Conservation (phyloP, 208 protist genomes). For the Crithidia bombi region DNA sequence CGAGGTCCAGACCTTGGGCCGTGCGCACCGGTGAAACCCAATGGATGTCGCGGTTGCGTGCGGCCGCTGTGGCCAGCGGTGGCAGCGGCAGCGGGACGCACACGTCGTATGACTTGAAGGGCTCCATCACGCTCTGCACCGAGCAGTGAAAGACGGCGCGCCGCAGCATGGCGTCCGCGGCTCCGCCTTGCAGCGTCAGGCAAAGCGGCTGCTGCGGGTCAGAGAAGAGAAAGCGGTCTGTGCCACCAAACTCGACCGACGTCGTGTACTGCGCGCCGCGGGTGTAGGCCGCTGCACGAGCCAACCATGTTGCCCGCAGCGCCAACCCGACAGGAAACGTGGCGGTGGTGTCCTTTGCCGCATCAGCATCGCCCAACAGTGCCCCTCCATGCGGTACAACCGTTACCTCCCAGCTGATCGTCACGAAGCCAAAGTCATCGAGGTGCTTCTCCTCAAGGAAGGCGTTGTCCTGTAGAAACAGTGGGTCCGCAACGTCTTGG, state of each 20-base stretch:
- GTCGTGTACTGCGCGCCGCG: constrained; percentile 62
- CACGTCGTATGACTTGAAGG: constrained; percentile 58
- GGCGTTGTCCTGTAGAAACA: constrained; percentile 62
- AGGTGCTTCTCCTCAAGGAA: constrained; percentile 50
- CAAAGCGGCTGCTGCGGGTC: constrained; percentile 37
- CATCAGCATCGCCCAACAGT: constrained; percentile 13
- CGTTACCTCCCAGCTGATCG: constrained; percentile 68
- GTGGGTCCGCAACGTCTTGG: constrained; percentile 57
- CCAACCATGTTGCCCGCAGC: constrained; percentile 74
- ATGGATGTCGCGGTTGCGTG: constrained; percentile 76
- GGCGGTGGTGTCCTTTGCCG: background rate
- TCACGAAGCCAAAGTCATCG: constrained; percentile 87
- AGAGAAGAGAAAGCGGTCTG: constrained; percentile 43
- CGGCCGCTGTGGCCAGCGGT: constrained; percentile 38
- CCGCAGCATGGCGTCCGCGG: constrained; percentile 21
- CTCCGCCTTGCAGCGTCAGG: constrained; percentile 33
- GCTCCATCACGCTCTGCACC: constrained; percentile 59
- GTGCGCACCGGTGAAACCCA: constrained; percentile 76
- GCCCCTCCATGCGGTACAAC: constrained; percentile 75
- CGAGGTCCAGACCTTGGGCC: constrained; percentile 57
- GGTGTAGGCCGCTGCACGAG: constrained; percentile 43
- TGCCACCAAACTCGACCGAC: constrained; percentile 77
- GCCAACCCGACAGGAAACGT: constrained; percentile 73
- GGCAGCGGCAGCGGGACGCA: constrained; percentile 64
- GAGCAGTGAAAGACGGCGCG: constrained; percentile 66